These are phyloP conservation scores for Coccinonectria pachysandricola DNA, from an alignment of 2,329 filamentous ascomycete genomes.

Conservation along the genomic window DNA sequence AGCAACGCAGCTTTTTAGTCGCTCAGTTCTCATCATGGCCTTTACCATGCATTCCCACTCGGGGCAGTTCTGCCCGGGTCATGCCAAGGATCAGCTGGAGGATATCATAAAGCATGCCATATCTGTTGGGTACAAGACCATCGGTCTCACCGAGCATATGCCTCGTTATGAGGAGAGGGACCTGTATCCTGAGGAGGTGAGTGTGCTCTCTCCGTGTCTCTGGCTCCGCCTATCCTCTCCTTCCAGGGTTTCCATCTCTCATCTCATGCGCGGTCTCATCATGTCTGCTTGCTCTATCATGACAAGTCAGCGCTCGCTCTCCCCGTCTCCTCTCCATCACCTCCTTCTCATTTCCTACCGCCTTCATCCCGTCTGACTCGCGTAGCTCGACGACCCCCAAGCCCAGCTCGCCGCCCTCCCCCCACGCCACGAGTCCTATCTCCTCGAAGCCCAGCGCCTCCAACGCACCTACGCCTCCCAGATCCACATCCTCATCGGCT, in stretches of 20 bases:
- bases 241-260: background rate
- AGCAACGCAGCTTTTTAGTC: too few relatives aligned
- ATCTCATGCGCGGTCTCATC: background rate
- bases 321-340: background rate
- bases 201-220: slow-evolving; percentile 2
- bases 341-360: too few relatives aligned
- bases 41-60: slow-evolving; percentile 98
- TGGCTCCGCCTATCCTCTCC: background rate
- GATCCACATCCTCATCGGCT: slow-evolving; percentile 77
- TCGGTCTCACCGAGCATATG: slow-evolving; percentile 93
- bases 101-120: slow-evolving; percentile 75
- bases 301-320: background rate
- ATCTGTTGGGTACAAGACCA: slow-evolving; percentile 64
- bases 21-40: slow-evolving; percentile 70
- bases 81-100: slow-evolving; percentile 79
- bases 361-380: too few relatives aligned
- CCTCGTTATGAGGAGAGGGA: slow-evolving; percentile 64
- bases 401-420: slow-evolving; percentile 37
- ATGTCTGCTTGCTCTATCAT: background rate
- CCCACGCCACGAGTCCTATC: slow-evolving; percentile 59
- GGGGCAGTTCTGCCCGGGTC: slow-evolving; percentile 87
- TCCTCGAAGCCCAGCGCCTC: slow-evolving; percentile 64
- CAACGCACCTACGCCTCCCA: slow-evolving; percentile 56
- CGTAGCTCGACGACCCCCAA: slow-evolving; percentile 38
- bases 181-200: slow-evolving; percentile 84